These are phyloP conservation scores for Saxophila tyrrhenica DNA, from an alignment of 495 filamentous ascomycete species.

Conservation along the genomic window DNA sequence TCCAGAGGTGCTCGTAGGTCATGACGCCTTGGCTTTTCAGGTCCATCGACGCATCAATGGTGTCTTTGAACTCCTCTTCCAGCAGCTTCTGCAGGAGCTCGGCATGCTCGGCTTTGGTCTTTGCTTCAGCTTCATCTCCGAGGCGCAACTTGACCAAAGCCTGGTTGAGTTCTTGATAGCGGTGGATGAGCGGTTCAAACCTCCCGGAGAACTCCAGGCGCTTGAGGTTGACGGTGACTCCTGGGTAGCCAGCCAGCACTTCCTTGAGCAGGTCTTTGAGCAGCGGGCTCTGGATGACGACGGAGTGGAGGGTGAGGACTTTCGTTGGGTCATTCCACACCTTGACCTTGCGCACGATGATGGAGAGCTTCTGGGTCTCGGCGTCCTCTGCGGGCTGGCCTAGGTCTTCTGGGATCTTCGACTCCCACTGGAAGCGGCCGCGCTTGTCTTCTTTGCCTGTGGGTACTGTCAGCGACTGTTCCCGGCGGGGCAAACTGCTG, in stretches of 20 bases:
- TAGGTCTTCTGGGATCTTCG: conserved; percentile 35
- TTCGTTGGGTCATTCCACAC: conserved; percentile 47
- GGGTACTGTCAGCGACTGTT: background rate
- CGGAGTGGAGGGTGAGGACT: conserved; percentile 48
- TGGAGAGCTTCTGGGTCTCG: conserved; percentile 40
- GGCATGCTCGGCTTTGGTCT: conserved; percentile 36
- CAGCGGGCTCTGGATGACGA: conserved; percentile 53
- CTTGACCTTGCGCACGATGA: conserved; percentile 43
- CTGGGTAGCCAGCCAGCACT: conserved; percentile 51
- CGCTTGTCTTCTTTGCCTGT: conserved; percentile 31
- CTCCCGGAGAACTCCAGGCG: conserved; percentile 45
- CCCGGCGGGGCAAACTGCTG: background rate
- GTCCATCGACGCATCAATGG: conserved; percentile 46
- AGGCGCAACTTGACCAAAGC: conserved; percentile 37
- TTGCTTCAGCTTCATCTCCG: conserved; percentile 21
- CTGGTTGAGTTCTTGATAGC: conserved; percentile 46
- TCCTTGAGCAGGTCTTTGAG: conserved; percentile 46
- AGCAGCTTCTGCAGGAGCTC: conserved; percentile 45
- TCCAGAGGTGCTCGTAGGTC: conserved; percentile 48
- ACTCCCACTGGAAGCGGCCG: conserved; percentile 33
- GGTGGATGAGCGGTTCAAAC: conserved; percentile 55
- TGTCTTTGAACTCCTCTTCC: conserved; percentile 46
- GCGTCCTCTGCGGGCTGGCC: conserved; percentile 40
- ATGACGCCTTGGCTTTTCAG: conserved; percentile 47
- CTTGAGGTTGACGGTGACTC: conserved; percentile 48